Evolutionary conservation across 768 basidiomycete species (phyloP).

Genomic region (Kwoniella bestiolae): DNA sequence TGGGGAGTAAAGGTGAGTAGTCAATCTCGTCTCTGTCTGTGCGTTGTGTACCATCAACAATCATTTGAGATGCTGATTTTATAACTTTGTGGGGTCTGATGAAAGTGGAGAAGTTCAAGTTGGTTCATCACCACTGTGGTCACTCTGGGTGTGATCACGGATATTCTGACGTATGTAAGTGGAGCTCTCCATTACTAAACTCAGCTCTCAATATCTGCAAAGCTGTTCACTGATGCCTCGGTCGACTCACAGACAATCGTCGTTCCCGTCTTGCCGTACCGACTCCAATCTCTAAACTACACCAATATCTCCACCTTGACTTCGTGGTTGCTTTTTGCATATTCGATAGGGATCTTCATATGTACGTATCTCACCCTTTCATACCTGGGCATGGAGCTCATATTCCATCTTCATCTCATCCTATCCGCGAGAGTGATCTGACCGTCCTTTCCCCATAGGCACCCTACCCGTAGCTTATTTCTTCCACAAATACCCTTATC

Average conservation of each 20-base stretch:
- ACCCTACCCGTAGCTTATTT: conserved; percentile 42
- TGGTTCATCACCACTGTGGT: conserved; percentile 46
- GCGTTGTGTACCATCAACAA: too few relatives aligned
- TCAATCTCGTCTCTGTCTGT: not conserved
- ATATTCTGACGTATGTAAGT: conserved; percentile 46
- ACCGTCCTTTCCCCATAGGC: not conserved
- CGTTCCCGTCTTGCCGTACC: conserved; percentile 49
- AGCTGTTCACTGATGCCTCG: not conserved
- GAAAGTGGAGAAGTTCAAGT: conserved; percentile 38
- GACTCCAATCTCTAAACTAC: conserved; percentile 40
- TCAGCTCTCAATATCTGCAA: not conserved
- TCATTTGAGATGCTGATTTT: too few relatives aligned
- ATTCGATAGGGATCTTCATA: conserved; percentile 44
- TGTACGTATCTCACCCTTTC: conserved; percentile 21
- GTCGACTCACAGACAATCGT: conserved; percentile 39
- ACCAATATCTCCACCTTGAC: conserved; percentile 41
- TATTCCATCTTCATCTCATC: not conserved
- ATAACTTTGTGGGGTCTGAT: not conserved
- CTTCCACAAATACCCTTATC: conserved; percentile 38
- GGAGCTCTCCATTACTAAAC: too few relatives aligned
- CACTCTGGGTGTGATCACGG: conserved; percentile 35
- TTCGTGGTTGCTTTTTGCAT: conserved; percentile 46
- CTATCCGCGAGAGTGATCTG: too few relatives aligned
- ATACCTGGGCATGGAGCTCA: not conserved
- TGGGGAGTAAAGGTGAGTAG: conserved; percentile 14